Base-by-base conservation (phyloP, 2,329 filamentous ascomycete species). In the Monilinia vaccinii-corymbosi region DNA sequence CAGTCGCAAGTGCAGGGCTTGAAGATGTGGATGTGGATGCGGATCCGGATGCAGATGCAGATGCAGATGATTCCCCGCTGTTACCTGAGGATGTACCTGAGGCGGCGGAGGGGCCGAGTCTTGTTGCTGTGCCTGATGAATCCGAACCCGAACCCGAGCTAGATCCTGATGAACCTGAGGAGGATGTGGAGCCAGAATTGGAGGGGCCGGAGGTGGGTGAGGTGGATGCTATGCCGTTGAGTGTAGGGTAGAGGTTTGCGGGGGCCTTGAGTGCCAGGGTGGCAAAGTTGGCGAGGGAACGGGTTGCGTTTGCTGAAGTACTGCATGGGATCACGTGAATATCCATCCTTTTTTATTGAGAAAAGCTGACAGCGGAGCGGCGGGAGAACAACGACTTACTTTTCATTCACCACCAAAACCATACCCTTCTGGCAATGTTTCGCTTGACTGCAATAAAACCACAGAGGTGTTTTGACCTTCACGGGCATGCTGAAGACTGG, bases 401-500 rank as follows among this genome's bases (percentile, higher is more conserved):
- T 77, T 62, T 79, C 75, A 38, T 79, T 74, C 46, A 86, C 79
- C 21, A 71, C 70, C 68, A 71, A 68, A 18, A 63, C 63, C 71
- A 73, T 73, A 4, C 71, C 71, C 7, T 56, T 62, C 61, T 91
- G 82, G 74, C 89, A 94, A 76, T 94, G 89, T 69, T 79, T 82
- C 49, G 72, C 84, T 73, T 91, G 86, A 34, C 83, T 84, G 75
- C 89, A 93, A 79, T 87, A 93, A 65, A 89, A 76, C 88, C 89
- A 94, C 65, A 92, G 78, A 34, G 89, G 89, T 59, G 80, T 86
- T 48, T 79, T 82, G 73, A 84, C 78, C 69, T 85, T 86, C 72
- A 94, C 76, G 72, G 79, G 79, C 69, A 93, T 77, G 61, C 86
- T 90, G 75, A 85, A 94, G 58, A 85, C 85, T 32, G 87, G 82